Evolutionary conservation across 352 stramenopile species (phyloP), one percentile per base, ranked within the genome.

Genomic region (Globisporangium apiculatum): DNA sequence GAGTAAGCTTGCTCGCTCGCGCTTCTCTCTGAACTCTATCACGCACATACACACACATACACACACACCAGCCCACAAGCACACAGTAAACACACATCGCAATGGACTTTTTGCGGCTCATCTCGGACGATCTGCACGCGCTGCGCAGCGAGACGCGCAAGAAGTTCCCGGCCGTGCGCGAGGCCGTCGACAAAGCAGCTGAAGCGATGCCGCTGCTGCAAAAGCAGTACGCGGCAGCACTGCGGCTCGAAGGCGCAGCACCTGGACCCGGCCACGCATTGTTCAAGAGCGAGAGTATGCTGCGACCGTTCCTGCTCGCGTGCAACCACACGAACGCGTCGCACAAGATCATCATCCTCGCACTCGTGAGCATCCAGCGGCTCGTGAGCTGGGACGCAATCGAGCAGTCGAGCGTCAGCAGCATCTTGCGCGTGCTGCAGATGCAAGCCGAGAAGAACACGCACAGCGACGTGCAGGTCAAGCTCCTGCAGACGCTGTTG

Each of bases 321-420:
- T 97, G 94, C 58, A 99, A 99, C 79, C 96, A 99, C 87, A 91
- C 93, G 42, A 98, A 97, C 65, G 96, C 95, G 55, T 94, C 83
- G 8, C 81, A 91, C 55, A 94, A 97, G 69, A 86, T 99, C 57
- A 76, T 98, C 47, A 87, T 95, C 48, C 86, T 98, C 61, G 92
- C 93, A 50, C 81, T 99, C 61, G 81, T 93, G 37, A 96, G 91
- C 52, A 98, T 99, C 65, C 93, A 98, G 71, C 83, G 86, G 10
- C 79, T 98, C 41, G 84, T 99, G 55, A 88, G 90, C 64, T 97
- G 91, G 74, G 91, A 99, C 79, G 96, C 94, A 41, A 97, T 99
- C 52, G 87, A 92, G 63, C 84, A 90, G 31, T 89, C 91, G 10
- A 98, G 98, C 73, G 89, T 96, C 42, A 86, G 91, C 47, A 96